Conservation (phyloP, 148 eudicot genomes). For the Talinum fruticosum region DNA sequence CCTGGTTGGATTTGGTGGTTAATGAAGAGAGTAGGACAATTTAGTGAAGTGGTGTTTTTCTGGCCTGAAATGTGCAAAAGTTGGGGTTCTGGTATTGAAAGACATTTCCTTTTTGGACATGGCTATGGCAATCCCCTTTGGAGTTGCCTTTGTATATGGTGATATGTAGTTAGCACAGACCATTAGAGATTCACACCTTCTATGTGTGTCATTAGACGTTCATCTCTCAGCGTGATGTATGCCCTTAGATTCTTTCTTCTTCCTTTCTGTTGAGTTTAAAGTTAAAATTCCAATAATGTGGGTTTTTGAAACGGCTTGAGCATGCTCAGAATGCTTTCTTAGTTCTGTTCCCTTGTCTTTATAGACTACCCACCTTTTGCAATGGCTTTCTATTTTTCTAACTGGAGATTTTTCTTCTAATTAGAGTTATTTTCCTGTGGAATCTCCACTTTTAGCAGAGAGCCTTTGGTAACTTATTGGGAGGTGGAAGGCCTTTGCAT, state of each 20-base stretch:
- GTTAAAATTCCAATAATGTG: background rate
- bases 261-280: too few relatives aligned
- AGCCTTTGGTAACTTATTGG: background rate
- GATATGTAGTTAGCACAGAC: background rate
- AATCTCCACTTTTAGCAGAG: background rate
- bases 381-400: too few relatives aligned
- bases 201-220: background rate
- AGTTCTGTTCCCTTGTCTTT: too few relatives aligned
- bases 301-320: background rate
- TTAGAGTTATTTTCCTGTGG: background rate
- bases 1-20: background rate
- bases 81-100: background rate
- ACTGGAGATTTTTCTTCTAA: background rate
- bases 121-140: background rate
- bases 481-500: background rate
- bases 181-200: background rate
- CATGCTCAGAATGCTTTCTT: background rate
- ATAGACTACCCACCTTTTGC: background rate
- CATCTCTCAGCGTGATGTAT: background rate
- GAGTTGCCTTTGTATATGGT: background rate
- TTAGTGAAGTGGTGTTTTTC: background rate
- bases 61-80: background rate
- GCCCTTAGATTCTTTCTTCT: too few relatives aligned
- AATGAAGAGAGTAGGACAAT: background rate
- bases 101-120: background rate